Percentiles rank a stretch among this genome's conserved stretches.
phyloP scores from a whole-genome alignment of 495 filamentous ascomycete genomes.

The Hamigera avellanea region DNA sequence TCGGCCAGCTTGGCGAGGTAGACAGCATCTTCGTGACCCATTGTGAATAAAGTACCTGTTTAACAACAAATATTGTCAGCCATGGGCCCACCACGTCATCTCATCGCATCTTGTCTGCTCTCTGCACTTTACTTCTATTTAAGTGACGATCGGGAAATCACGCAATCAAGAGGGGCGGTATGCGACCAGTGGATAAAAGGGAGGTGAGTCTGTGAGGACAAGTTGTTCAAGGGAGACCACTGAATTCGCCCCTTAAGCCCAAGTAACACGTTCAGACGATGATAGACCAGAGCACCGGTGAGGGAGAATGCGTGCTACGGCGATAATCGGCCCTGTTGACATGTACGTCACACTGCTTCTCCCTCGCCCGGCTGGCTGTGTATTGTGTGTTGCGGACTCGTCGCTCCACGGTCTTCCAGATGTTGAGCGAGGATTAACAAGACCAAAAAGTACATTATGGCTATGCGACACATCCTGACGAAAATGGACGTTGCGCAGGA shows the following conservation, averaged over 20 bases:
- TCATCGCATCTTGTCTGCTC: background rate
- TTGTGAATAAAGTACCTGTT: slow-evolving; percentile 43
- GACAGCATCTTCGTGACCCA: slow-evolving; percentile 99
- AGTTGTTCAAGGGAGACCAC: too few species aligned
- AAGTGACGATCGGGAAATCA: background rate
- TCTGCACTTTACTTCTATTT: background rate
- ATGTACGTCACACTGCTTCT: background rate
- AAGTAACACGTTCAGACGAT: too few species aligned
- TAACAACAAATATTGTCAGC: slow-evolving; percentile 3
- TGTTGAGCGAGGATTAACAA: background rate
- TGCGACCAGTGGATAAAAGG: background rate
- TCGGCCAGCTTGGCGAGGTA: slow-evolving; percentile 99
- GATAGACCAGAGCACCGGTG: too few species aligned
- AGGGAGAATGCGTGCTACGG: too few species aligned
- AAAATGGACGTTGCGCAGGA: slow-evolving; percentile 1
- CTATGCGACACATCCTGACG: slow-evolving; percentile 8
- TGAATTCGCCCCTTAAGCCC: too few species aligned
- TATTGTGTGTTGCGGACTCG: background rate
- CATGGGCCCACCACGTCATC: background rate
- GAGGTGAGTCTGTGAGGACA: too few species aligned
- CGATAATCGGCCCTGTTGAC: background rate
- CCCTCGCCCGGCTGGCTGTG: background rate
- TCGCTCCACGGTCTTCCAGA: background rate
- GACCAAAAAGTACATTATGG: background rate
- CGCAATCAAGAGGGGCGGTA: background rate